Evolutionary conservation across 305 asterid species (phyloP).

Genomic region (Andrographis paniculata): DNA sequence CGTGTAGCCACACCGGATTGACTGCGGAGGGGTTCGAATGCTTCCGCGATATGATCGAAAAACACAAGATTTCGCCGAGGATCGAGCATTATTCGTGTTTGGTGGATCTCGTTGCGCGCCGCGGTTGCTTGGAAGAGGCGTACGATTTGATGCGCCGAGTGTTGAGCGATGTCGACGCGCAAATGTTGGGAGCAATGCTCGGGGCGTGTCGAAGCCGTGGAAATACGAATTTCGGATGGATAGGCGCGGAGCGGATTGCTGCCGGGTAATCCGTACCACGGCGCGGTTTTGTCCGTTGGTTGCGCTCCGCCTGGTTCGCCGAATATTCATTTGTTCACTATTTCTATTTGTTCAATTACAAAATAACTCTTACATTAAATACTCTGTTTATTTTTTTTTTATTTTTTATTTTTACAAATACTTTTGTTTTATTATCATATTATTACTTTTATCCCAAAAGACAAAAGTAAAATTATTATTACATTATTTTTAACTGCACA

Average conservation of each 20-base stretch:
- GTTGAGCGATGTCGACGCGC: conserved; percentile 18
- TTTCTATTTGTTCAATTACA: no score
- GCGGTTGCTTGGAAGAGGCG: conserved; percentile 38
- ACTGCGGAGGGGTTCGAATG: conserved; percentile 35
- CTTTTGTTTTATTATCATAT: no score
- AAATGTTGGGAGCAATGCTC: conserved; percentile 35
- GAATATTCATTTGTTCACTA: no score
- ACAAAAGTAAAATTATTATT: no score
- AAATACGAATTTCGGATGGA: conserved; percentile 24
- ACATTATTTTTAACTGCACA: no score
- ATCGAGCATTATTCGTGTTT: conserved; percentile 46
- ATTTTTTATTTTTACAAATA: no score
- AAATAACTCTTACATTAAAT: no score
- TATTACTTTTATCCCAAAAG: no score
- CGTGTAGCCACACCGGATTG: conserved; percentile 49
- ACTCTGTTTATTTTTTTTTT: no score
- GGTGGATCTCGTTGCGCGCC: conserved; percentile 48
- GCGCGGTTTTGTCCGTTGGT: conserved; percentile 39
- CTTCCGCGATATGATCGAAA: conserved; percentile 28
- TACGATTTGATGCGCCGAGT: conserved; percentile 23
- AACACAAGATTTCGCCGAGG: conserved; percentile 31
- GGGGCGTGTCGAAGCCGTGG: conserved; percentile 36
- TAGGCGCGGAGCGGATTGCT: conserved; percentile 30
- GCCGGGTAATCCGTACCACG: conserved; percentile 28
- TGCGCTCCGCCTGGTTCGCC: conserved; percentile 44